Base-by-base conservation (phyloP, 2,329 filamentous ascomycete species). In the Aspergillus ruber region DNA sequence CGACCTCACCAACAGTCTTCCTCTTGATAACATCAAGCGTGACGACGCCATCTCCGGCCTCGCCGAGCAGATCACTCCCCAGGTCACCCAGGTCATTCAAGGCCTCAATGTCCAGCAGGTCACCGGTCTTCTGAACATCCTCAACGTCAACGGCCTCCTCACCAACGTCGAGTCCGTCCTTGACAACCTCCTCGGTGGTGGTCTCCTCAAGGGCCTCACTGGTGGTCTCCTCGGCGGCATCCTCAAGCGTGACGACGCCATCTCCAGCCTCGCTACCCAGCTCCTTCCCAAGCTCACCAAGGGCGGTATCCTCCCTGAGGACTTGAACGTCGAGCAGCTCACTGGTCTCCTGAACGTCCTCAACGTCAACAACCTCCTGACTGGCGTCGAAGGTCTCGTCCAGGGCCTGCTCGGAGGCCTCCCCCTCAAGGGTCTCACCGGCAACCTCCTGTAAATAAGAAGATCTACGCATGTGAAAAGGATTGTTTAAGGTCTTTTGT, bases 251-350 rank as follows among this genome's bases (percentile, higher is more conserved):
- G 40, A 42, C 13, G 50, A 49, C 10, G 48, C 55, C 33, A 50
- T 56, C 18, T 51, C 50, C 40, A 43, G 6, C 33, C 59, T 56
- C 17, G 53, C 51, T 7, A 43, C 55, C 43, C 4, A 41, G 8
- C 15, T 46, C 25, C 23, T 21, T n/a, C 43, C 43, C 15, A 6
- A 38, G 43, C 29, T 36, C 10, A 17, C 10, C 21, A 1, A 8
- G n/a, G 21, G 15, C 7, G 23, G 18, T 13, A 42, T 25, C 40
- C 40, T 42, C 20, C 21, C 21, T 23, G 3, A 25, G 21, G 23
- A 13, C 40, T 6, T 42, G 3, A 42, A 8, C 40, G 6, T 29
- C 13, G 7, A 42, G 3, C 40, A 42, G 40, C 23, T 42, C 20
- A 42, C 40, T 13, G n/a, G 6, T 18, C 15, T 39, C 23, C 35